Conservation (phyloP, 1,139 yeast genomes). For the Schizosaccharomyces versatilis region DNA sequence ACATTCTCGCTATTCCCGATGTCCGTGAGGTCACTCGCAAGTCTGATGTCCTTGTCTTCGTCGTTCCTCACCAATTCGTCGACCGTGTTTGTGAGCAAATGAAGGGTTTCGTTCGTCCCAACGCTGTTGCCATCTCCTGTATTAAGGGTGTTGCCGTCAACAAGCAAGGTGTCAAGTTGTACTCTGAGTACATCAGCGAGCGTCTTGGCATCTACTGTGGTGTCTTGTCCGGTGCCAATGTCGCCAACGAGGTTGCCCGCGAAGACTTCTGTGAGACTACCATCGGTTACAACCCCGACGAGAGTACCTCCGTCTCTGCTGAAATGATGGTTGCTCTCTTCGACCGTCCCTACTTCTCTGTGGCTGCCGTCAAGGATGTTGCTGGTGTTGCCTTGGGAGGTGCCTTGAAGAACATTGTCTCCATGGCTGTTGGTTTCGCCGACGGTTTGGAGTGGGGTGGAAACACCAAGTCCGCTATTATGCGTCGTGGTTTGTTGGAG, state of each 20-base stretch:
- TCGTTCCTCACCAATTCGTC: conserved; percentile 85
- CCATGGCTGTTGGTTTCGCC: conserved; percentile 82
- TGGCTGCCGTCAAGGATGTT: conserved; percentile 65
- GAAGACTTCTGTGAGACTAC: conserved; percentile 92
- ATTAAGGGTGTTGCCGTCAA: conserved; percentile 77
- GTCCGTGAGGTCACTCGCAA: conserved; percentile 46
- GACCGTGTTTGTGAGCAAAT: conserved; percentile 50
- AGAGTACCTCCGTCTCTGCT: conserved; percentile 21
- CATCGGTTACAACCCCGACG: conserved; percentile 60
- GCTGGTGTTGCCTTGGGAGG: conserved; percentile 90
- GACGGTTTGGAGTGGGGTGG: conserved; percentile 97
- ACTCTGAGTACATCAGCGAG: conserved; percentile 53
- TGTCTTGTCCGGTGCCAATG: conserved; percentile 81
- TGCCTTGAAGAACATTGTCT: conserved; percentile 82
- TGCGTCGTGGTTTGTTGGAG: conserved; percentile 73
- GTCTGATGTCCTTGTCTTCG: conserved; percentile 69
- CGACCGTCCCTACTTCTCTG: conserved; percentile 94
- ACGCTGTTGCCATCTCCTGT: conserved; percentile 72
- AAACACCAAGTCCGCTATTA: conserved; percentile 85
- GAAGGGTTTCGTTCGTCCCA: conserved; percentile 45
- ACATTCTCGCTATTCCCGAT: conserved; percentile 69
- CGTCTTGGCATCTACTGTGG: conserved; percentile 75
- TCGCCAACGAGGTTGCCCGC: conserved; percentile 84
- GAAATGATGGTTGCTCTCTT: conserved; percentile 35
- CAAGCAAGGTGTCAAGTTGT: conserved; percentile 55